phyloP scores from a whole-genome alignment of 805 yeast species.

The Tetrapisispora nanseiensis region DNA sequence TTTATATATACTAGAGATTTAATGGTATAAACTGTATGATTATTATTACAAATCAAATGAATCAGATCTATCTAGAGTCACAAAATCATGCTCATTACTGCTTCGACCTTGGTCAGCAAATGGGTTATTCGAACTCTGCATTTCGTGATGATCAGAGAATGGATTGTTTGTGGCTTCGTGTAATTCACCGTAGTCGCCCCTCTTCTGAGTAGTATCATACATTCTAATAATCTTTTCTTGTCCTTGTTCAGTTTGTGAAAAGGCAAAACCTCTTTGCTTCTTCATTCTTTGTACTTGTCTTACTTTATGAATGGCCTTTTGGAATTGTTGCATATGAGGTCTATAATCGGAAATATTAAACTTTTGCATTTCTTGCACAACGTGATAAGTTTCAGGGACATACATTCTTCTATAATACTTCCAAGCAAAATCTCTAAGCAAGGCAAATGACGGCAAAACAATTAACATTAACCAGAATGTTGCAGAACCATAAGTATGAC shows the following conservation, averaged over 20 bases:
- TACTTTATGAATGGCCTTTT: constrained; percentile 91
- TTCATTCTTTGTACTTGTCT: constrained; percentile 97
- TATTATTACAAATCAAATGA: constrained; percentile 1
- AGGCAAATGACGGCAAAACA: constrained; percentile 67
- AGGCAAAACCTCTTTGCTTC: constrained; percentile 97
- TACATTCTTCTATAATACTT: constrained; percentile 89
- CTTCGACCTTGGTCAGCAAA: constrained; percentile 6
- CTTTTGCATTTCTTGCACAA: constrained; percentile 94
- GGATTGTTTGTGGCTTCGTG: constrained; percentile 33
- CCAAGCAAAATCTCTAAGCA: constrained; percentile 85
- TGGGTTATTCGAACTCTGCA: constrained; percentile 3
- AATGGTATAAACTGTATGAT: background rate
- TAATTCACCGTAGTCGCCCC: constrained; percentile 65
- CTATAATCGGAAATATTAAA: constrained; percentile 86
- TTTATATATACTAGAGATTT: too few species aligned
- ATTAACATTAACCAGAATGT: constrained; percentile 77
- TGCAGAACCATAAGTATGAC: constrained; percentile 64
- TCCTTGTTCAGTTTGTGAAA: constrained; percentile 83
- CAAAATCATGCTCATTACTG: background rate
- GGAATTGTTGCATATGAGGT: constrained; percentile 95
- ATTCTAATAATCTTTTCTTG: constrained; percentile 86
- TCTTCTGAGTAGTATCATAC: constrained; percentile 84
- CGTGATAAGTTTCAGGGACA: constrained; percentile 85
- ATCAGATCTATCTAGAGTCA: background rate
- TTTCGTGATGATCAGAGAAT: constrained; percentile 13